These are phyloP conservation scores for Cercospora brassicicola DNA, from an alignment of 2,329 filamentous ascomycete genomes.

Conservation along the genomic window DNA sequence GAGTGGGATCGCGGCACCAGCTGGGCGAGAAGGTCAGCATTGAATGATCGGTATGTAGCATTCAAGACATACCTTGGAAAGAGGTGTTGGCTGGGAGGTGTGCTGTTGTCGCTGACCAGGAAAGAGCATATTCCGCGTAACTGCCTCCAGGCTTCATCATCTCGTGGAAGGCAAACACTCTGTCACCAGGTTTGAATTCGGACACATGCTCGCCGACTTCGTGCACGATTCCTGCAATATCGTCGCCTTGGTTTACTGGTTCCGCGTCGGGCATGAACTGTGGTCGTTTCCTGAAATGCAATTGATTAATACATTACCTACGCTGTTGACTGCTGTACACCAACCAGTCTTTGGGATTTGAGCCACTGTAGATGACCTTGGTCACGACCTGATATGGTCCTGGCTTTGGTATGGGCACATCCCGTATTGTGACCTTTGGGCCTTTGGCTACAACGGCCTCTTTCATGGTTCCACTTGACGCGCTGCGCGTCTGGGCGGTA, in stretches of 20 bases:
- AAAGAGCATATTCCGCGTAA: constrained; percentile 63
- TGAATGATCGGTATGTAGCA: not conserved
- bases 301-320: not conserved
- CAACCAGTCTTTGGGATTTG: constrained; percentile 39
- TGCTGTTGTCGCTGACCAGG: constrained; percentile 58
- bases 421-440: constrained; percentile 42
- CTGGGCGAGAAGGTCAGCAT: constrained; percentile 26
- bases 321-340: not conserved
- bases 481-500: constrained; percentile 22
- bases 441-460: constrained; percentile 41
- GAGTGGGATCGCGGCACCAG: constrained; percentile 47
- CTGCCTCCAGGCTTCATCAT: constrained; percentile 55
- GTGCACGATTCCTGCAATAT: constrained; percentile 50
- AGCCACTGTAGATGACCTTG: constrained; percentile 37
- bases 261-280: constrained; percentile 20
- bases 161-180: constrained; percentile 57
- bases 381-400: constrained; percentile 37
- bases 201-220: constrained; percentile 56
- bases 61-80: constrained; percentile 50
- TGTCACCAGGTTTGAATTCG: constrained; percentile 60
- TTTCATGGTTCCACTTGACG: constrained; percentile 36
- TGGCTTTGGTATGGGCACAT: constrained; percentile 47
- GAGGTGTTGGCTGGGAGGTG: constrained; percentile 51
- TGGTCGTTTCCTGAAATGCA: constrained; percentile 23
- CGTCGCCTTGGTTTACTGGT: constrained; percentile 38